These are phyloP conservation scores for Aspergillus amoenus DNA, from an alignment of 2,329 filamentous ascomycete species.

Conservation along the genomic window DNA sequence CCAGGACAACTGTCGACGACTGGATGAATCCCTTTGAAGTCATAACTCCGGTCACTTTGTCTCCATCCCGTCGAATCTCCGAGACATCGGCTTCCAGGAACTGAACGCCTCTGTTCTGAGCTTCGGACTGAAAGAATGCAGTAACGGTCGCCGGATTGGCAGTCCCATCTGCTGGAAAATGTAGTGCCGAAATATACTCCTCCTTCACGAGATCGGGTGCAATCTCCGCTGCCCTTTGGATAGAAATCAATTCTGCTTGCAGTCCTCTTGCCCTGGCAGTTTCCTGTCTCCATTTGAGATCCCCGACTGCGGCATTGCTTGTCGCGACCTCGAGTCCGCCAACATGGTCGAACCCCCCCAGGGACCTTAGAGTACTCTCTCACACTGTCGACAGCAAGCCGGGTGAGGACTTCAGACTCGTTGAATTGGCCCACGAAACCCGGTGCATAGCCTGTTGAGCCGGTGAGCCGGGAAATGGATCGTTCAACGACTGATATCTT, in stretches of 20 bases:
- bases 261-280: constrained; percentile 23
- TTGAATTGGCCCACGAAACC: constrained; percentile 39
- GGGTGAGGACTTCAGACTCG: constrained; percentile 30
- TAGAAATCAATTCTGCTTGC: constrained; percentile 25
- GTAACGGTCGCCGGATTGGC: constrained; percentile 26
- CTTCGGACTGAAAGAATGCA: constrained; percentile 24
- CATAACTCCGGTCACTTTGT: constrained; percentile 19
- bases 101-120: constrained; percentile 19
- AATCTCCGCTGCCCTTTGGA: constrained; percentile 21
- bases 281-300: constrained; percentile 18
- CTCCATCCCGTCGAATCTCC: constrained; percentile 16
- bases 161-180: constrained; percentile 29
- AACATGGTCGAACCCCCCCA: constrained; percentile 26
- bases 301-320: constrained; percentile 18
- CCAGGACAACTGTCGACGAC: constrained; percentile 23
- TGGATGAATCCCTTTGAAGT: constrained; percentile 17
- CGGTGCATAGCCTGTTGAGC: constrained; percentile 36
- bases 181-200: constrained; percentile 18
- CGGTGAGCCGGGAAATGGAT: constrained; percentile 23
- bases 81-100: constrained; percentile 24
- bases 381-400: constrained; percentile 31
- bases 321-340: constrained; percentile 29
- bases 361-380: constrained; percentile 29
- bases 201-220: constrained; percentile 31
- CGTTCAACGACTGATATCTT: constrained; percentile 28